phyloP scores from a whole-genome alignment of 768 basidiomycete species.

The Terana coerulea region DNA sequence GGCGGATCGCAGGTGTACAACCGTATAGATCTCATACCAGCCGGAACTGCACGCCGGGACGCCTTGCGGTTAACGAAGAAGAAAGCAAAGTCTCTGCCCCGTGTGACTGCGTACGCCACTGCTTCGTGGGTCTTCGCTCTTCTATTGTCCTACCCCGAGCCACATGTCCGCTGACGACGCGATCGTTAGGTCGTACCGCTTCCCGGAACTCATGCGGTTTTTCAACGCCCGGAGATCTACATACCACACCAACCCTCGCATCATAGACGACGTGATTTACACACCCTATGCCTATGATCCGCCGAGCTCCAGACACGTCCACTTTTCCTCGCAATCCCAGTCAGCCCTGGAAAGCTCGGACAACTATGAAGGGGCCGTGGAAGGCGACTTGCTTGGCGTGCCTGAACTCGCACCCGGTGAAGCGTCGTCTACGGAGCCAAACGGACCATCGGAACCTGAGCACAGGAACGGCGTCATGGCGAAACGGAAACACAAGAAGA shows the following conservation, averaged over 20 bases:
- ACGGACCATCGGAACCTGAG: background rate
- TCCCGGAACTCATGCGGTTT: constrained; percentile 85
- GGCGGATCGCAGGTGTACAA: constrained; percentile 68
- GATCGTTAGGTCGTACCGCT: constrained; percentile 83
- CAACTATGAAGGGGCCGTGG: constrained; percentile 24
- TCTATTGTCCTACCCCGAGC: background rate
- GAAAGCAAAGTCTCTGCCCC: constrained; percentile 85
- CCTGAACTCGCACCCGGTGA: constrained; percentile 54
- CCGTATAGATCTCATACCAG: constrained; percentile 90
- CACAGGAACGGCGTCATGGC: constrained; percentile 17
- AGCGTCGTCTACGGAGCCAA: too few species aligned
- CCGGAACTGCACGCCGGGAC: constrained; percentile 89
- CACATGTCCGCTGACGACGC: too few species aligned
- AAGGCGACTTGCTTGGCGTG: constrained; percentile 75
- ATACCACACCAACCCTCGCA: constrained; percentile 82
- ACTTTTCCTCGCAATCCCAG: constrained; percentile 12
- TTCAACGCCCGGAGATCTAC: constrained; percentile 78
- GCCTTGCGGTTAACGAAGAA: constrained; percentile 89
- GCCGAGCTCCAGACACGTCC: constrained; percentile 15
- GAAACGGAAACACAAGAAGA: constrained; percentile 46
- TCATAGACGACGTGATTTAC: constrained; percentile 92
- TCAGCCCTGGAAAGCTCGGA: constrained; percentile 15
- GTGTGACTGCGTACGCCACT: constrained; percentile 96
- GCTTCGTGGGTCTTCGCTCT: constrained; percentile 56
- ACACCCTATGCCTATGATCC: constrained; percentile 85